These are phyloP conservation scores for Taphrina populina DNA, from an alignment of 1,139 yeast species.

Conservation along the genomic window DNA sequence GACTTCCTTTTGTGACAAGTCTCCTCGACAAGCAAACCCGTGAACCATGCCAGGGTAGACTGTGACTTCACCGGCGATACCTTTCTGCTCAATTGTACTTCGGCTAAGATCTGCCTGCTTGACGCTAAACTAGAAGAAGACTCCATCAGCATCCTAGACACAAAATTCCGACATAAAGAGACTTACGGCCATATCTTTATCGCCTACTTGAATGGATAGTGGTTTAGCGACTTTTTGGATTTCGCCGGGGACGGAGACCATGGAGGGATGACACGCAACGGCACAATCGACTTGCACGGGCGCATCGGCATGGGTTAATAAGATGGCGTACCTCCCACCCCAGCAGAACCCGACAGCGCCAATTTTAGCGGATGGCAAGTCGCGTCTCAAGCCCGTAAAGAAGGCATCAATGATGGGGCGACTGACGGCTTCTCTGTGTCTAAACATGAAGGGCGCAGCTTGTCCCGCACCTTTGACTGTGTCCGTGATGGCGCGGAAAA, in stretches of 20 bases:
- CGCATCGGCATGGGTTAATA: constrained; percentile 22
- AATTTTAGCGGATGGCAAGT: constrained; percentile 19
- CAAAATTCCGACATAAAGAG: too few relatives aligned
- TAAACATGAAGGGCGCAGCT: constrained; percentile 22
- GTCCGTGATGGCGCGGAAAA: constrained; percentile 22
- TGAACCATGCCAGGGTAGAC: constrained; percentile 36
- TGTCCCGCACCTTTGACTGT: constrained; percentile 1
- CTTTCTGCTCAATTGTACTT: constrained; percentile 8
- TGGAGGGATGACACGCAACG: constrained; percentile 36
- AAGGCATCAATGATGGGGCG: constrained; percentile 27
- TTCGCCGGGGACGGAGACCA: constrained; percentile 34
- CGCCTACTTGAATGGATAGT: constrained; percentile 34
- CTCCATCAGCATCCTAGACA: not conserved
- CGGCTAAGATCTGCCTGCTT: constrained; percentile 18
- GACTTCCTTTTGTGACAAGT: constrained; percentile 10
- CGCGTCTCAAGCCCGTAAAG: constrained; percentile 2
- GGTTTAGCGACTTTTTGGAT: constrained; percentile 30
- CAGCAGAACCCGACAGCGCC: constrained; percentile 38
- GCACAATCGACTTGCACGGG: constrained; percentile 27
- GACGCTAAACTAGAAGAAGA: constrained; percentile 4
- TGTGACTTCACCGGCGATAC: constrained; percentile 26
- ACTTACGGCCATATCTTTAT: constrained; percentile 22
- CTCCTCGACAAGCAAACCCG: constrained; percentile 34
- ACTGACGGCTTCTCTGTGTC: constrained; percentile 28
- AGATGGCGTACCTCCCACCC: constrained; percentile 37